Conservation (phyloP, 345 rosid species). For the Lumnitzera littorea region DNA sequence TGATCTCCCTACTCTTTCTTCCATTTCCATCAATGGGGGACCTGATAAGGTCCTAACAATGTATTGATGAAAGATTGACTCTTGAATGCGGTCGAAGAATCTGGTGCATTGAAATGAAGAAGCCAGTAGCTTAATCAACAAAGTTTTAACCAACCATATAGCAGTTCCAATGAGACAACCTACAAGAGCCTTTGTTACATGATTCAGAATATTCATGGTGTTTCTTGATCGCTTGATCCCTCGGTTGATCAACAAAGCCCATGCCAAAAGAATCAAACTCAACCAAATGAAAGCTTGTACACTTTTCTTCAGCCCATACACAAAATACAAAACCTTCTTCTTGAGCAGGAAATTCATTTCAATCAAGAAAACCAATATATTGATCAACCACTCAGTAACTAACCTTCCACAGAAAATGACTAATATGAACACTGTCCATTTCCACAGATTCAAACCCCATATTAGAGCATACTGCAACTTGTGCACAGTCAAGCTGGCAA, state of each 20-base stretch:
- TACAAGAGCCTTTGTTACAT: neutral
- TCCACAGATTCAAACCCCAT: conserved; percentile 27
- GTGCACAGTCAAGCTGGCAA: conserved; percentile 18
- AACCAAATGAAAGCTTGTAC: conserved; percentile 28
- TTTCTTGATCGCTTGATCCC: conserved; percentile 17
- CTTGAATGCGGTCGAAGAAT: conserved; percentile 10
- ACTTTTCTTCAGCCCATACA: conserved; percentile 25
- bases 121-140: conserved; percentile 4
- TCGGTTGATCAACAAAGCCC: conserved; percentile 22
- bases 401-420: conserved; percentile 30
- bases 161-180: neutral
- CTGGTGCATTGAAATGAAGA: conserved; percentile 1
- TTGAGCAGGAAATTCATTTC: conserved; percentile 29
- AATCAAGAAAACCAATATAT: conserved; percentile 25
- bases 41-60: conserved; percentile 6
- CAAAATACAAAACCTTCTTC: conserved; percentile 30
- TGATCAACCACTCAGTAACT: conserved; percentile 18
- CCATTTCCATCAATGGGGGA: conserved; percentile 2
- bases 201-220: neutral
- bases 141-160: neutral
- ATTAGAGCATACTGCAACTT: conserved; percentile 3
- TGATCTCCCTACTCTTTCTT: conserved; percentile 4
- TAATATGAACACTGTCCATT: conserved; percentile 22
- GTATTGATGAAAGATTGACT: conserved; percentile 3
- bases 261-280: conserved; percentile 24